Evolutionary conservation across 257 asterid genomes (phyloP).

Genomic region (Solanum bukasovii): DNA sequence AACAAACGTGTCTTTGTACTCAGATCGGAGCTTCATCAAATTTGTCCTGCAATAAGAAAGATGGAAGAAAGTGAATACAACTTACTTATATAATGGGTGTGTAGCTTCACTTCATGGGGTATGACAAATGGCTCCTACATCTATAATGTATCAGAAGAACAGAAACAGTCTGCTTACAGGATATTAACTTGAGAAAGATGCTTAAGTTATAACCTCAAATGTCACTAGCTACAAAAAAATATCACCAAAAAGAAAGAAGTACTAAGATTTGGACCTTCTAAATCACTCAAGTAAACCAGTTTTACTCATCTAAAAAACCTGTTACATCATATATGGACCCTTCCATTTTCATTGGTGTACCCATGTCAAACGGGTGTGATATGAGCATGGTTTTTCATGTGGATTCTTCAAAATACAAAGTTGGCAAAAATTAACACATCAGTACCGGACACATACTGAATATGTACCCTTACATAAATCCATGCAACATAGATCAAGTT

Average conservation of each 20-base stretch:
- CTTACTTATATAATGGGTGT: background rate
- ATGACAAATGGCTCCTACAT: background rate
- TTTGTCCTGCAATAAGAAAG: conserved; percentile 62
- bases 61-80: background rate
- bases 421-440: background rate
- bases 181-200: background rate
- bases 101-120: background rate
- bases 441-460: background rate
- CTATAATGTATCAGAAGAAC: background rate
- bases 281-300: background rate
- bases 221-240: background rate
- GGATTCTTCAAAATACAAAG: background rate
- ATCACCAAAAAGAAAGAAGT: background rate
- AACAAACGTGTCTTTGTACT: conserved; percentile 84
- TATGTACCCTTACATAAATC: background rate
- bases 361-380: background rate
- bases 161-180: background rate
- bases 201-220: background rate
- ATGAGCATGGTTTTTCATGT: background rate
- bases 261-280: background rate
- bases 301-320: background rate
- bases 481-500: background rate
- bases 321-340: background rate
- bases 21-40: conserved; percentile 95
- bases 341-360: background rate